Evolutionary conservation across 2,329 filamentous ascomycete species (phyloP).

Genomic region (Erysiphe pulchra): DNA sequence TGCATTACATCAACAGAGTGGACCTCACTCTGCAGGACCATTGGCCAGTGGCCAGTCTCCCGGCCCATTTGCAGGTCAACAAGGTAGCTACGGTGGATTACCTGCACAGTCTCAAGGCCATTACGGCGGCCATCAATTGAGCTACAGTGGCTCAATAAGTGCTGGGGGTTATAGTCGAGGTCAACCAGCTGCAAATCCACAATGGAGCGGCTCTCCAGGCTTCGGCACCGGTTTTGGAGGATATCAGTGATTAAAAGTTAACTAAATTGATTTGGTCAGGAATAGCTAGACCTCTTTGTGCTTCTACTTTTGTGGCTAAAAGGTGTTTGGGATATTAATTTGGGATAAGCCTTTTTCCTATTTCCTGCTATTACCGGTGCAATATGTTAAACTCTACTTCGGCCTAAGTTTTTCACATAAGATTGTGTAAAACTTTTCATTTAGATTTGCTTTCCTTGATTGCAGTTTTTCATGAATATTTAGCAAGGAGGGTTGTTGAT

Average conservation of each 20-base stretch:
- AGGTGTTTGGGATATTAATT: slow-evolving; percentile 8
- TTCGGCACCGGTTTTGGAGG: slow-evolving; percentile 35
- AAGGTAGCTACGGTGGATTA: slow-evolving; percentile 37
- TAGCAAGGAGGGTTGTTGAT: slow-evolving; percentile 11
- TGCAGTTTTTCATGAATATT: slow-evolving; percentile 10
- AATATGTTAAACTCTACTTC: slow-evolving; percentile 5
- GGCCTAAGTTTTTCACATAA: slow-evolving; percentile 9
- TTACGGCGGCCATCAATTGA: slow-evolving; percentile 43
- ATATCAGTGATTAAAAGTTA: slow-evolving; percentile 28
- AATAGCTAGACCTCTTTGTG: slow-evolving; percentile 3
- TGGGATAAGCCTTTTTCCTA: slow-evolving; percentile 6
- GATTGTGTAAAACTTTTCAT: slow-evolving; percentile 12
- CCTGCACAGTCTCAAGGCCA: slow-evolving; percentile 34
- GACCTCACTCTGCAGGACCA: slow-evolving; percentile 15
- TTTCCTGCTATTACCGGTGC: slow-evolving; percentile 4
- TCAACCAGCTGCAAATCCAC: slow-evolving; percentile 16
- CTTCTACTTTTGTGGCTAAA: slow-evolving; percentile 5
- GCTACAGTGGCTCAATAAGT: slow-evolving; percentile 45
- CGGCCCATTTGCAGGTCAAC: slow-evolving; percentile 32
- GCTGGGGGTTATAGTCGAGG: slow-evolving; percentile 70
- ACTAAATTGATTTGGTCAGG: slow-evolving; percentile 1
- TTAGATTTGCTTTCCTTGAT: slow-evolving; percentile 10
- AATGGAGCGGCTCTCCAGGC: slow-evolving; percentile 25
- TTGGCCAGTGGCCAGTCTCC: slow-evolving; percentile 17
- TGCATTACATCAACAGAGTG: slow-evolving; percentile 24